A percentile compares a stretch with the other conserved stretches of the same genome.
Evolutionary conservation across 2,329 filamentous ascomycete genomes (phyloP).

Genomic region (Trichoderma sp.): DNA sequence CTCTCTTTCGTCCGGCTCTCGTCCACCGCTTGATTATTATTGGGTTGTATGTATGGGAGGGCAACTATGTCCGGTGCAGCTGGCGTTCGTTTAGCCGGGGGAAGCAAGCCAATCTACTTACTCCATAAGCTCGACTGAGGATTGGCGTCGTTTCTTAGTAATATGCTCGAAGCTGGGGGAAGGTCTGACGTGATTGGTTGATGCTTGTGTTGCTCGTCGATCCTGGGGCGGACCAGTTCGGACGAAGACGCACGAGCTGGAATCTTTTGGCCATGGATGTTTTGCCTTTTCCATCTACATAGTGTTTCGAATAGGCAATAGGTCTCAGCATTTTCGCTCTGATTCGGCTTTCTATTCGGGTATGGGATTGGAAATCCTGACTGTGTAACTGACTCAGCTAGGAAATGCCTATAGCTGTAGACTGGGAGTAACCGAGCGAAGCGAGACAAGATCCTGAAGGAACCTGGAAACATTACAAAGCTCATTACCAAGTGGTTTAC

Average conservation of each 20-base stretch:
- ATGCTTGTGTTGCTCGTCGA: neutral
- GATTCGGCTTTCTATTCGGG: neutral
- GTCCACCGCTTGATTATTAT: neutral
- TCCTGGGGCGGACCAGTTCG: constrained; percentile 3
- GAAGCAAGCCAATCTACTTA: neutral
- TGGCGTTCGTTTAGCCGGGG: neutral
- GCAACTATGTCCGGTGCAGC: neutral
- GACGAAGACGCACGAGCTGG: neutral
- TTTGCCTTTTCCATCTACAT: neutral
- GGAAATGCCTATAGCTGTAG: neutral
- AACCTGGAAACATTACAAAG: neutral
- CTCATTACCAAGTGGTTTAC: neutral
- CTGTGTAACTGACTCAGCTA: neutral
- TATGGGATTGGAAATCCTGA: neutral
- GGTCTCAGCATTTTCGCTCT: neutral
- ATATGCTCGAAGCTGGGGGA: neutral
- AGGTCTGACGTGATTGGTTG: neutral
- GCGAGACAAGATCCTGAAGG: neutral
- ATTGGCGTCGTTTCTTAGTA: neutral
- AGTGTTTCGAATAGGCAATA: neutral
- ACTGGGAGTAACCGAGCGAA: neutral
- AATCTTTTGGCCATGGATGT: neutral
- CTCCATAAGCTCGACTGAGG: neutral
- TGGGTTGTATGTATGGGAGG: neutral
- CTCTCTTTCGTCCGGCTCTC: neutral